A percentile compares a stretch with the other conserved stretches of the same genome.
Conservation (phyloP, 306 rosid species). For the Rosa lucieae region DNA sequence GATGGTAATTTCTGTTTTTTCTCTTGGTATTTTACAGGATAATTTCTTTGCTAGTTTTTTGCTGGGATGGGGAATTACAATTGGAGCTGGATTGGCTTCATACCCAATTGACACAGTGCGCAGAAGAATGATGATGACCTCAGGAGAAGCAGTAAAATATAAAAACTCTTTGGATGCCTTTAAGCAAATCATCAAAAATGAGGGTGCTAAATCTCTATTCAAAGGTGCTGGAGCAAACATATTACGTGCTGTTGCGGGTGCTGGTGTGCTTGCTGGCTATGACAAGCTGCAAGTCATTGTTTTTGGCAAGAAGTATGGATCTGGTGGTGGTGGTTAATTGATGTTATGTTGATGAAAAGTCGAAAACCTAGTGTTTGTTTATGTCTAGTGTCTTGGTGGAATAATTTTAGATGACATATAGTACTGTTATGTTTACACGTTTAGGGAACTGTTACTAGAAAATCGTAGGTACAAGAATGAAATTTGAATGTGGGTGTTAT, state of each 20-base stretch:
- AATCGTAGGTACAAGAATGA: conserved; percentile 26
- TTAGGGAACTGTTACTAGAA: conserved; percentile 25
- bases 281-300: conserved; percentile 79
- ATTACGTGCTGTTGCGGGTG: conserved; percentile 89
- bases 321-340: conserved; percentile 82
- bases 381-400: conserved; percentile 25
- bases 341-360: conserved; percentile 35
- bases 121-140: conserved; percentile 97
- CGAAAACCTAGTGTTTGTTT: conserved; percentile 24
- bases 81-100: conserved; percentile 85
- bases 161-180: conserved; percentile 76
- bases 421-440: conserved; percentile 22
- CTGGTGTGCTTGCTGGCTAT: conserved; percentile 92
- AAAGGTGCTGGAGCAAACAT: conserved; percentile 95
- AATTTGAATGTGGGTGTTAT: conserved; percentile 27
- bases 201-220: conserved; percentile 81
- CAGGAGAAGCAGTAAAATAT: conserved; percentile 95
- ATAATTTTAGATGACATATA: conserved; percentile 34
- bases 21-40: conserved; percentile 56
- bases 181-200: conserved; percentile 63
- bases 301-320: conserved; percentile 91
- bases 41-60: conserved; percentile 86
- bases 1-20: conserved; percentile 16
- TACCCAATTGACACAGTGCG: conserved; percentile 87
- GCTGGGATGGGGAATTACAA: conserved; percentile 86